phyloP scores from a whole-genome alignment of 176 grass and related monocot genomes.

The Rhipidocladum racemiflorum region DNA sequence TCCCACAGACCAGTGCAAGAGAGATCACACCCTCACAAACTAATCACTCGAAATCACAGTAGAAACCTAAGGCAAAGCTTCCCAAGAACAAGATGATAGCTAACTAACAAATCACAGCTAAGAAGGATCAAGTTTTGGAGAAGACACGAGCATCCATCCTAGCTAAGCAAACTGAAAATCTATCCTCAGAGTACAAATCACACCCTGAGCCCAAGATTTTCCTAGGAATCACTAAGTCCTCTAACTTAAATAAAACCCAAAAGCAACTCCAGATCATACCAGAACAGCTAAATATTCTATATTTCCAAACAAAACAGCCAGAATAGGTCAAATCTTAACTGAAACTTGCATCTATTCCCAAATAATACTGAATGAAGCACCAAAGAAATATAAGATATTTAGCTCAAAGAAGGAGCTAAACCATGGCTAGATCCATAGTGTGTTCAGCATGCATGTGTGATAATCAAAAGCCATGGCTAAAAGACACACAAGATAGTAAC shows the following conservation, averaged over 20 bases:
- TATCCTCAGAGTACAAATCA: background rate
- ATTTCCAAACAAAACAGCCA: background rate
- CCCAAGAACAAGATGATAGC: constrained; percentile 8
- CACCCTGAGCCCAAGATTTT: background rate
- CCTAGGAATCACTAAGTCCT: background rate
- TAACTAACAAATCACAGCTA: constrained; percentile 20
- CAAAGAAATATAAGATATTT: background rate
- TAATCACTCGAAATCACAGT: too few species aligned
- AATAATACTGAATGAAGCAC: background rate
- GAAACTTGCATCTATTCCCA: background rate
- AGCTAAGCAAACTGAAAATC: background rate
- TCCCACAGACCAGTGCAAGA: too few species aligned
- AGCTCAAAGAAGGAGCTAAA: too few species aligned
- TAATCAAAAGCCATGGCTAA: too few species aligned
- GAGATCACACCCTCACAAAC: too few species aligned
- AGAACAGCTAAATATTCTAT: background rate
- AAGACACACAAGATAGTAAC: too few species aligned
- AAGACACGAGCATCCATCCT: too few species aligned
- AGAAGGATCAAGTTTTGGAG: constrained; percentile 25
- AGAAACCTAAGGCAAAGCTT: too few species aligned
- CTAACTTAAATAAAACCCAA: background rate
- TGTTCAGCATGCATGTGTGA: too few species aligned
- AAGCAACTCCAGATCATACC: constrained; percentile 16
- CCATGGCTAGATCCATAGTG: too few species aligned
- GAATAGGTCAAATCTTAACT: constrained; percentile 26